Evolutionary conservation across 441 rosid genomes (phyloP).

Genomic region (Croton setiger): DNA sequence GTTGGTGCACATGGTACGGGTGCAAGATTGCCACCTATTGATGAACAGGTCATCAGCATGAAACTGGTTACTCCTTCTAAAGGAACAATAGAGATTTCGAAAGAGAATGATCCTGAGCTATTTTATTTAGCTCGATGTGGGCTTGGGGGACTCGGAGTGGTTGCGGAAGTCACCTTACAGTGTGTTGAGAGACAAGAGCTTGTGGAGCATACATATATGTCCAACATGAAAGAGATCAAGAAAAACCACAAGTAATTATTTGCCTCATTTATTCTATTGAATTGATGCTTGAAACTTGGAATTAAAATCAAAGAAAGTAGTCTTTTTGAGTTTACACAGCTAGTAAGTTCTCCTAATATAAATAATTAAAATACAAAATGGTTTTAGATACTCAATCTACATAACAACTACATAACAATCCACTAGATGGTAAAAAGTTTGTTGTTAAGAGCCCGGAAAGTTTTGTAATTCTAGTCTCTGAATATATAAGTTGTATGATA

Average conservation of each 20-base stretch:
- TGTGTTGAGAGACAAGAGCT: constrained; percentile 95
- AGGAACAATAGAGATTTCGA: constrained; percentile 84
- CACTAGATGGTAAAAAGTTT: neutral
- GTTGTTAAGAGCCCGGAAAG: neutral
- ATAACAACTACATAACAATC: neutral
- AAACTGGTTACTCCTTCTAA: constrained; percentile 94
- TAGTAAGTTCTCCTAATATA: neutral
- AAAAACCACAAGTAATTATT: constrained; percentile 79
- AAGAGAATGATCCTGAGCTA: constrained; percentile 81
- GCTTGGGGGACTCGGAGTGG: constrained; percentile 95
- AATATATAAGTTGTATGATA: neutral
- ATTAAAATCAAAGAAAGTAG: constrained; percentile 6
- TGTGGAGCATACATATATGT: constrained; percentile 79
- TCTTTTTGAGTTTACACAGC: constrained; percentile 2
- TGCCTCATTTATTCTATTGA: constrained; percentile 10
- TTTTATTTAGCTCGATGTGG: constrained; percentile 91
- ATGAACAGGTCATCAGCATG: constrained; percentile 89
- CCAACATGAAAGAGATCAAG: constrained; percentile 71
- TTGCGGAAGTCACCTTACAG: constrained; percentile 92
- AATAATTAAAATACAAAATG: neutral
- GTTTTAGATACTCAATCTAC: neutral
- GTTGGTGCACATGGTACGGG: constrained; percentile 99
- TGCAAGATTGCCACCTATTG: constrained; percentile 92
- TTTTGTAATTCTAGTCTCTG: neutral
- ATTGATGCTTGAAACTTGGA: constrained; percentile 5